Conservation (phyloP, 2,329 filamentous ascomycete species). For the Paracoccidioides lutzii region DNA sequence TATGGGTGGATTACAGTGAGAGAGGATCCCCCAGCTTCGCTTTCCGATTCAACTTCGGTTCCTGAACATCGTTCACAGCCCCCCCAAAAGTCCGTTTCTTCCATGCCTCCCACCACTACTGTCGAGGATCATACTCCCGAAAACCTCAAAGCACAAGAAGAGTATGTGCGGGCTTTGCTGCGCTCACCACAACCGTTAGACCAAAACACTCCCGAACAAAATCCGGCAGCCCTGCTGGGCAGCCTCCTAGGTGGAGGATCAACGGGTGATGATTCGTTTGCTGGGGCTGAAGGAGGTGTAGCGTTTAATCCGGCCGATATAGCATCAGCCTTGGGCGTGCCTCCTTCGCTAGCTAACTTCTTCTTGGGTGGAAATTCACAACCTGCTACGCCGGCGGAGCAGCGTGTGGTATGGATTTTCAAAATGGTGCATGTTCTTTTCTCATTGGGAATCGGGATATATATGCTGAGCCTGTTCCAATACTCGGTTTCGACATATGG, state of each 20-base stretch:
- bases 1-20: conserved; percentile 11
- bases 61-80: conserved; percentile 9
- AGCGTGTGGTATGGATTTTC: conserved; percentile 35
- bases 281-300: conserved; percentile 17
- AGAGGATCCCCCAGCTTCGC: conserved; percentile 12
- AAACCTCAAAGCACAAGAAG: conserved; percentile 28
- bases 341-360: conserved; percentile 28
- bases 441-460: conserved; percentile 43
- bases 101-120: conserved; percentile 8
- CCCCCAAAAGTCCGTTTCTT: conserved; percentile 8
- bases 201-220: conserved; percentile 15
- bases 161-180: conserved; percentile 30
- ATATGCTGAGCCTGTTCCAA: conserved; percentile 32
- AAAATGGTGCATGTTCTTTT: conserved; percentile 47
- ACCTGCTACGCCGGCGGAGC: conserved; percentile 26
- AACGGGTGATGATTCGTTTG: conserved; percentile 10
- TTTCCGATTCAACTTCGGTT: conserved; percentile 7
- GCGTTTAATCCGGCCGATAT: conserved; percentile 19
- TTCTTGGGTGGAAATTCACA: conserved; percentile 24
- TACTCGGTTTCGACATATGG: conserved; percentile 19
- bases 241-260: conserved; percentile 22
- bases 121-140: conserved; percentile 20
- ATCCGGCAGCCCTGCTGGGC: conserved; percentile 26
- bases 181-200: conserved; percentile 18
- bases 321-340: conserved; percentile 32